Conservation (phyloP, 495 filamentous ascomycete genomes). For the Aspergillus incahuasiensis region DNA sequence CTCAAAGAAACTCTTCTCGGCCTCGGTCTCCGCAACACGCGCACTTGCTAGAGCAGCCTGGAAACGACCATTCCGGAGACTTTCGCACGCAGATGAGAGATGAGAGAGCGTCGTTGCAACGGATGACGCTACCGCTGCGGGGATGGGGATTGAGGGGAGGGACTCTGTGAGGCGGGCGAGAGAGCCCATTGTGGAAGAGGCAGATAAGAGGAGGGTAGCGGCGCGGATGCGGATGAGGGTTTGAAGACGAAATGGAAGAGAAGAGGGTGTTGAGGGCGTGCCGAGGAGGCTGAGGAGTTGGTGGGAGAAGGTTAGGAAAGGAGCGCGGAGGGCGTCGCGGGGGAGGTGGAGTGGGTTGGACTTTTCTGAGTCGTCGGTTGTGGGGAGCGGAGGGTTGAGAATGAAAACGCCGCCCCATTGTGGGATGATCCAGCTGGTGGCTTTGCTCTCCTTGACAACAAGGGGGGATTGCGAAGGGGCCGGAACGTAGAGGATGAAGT, state of each 20-base stretch:
- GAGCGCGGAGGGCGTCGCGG: slow-evolving; percentile 63
- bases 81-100: slow-evolving; percentile 69
- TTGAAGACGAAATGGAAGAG: slow-evolving; percentile 77
- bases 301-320: slow-evolving; percentile 83
- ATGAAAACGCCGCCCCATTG: slow-evolving; percentile 95
- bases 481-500: slow-evolving; percentile 88
- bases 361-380: slow-evolving; percentile 14
- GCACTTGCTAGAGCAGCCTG: slow-evolving; percentile 70
- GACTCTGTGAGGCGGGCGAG: slow-evolving; percentile 81
- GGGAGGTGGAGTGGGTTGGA: slow-evolving; percentile 42
- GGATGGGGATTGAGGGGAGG: slow-evolving; percentile 86
- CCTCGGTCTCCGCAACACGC: slow-evolving; percentile 78
- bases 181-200: slow-evolving; percentile 90
- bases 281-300: slow-evolving; percentile 89
- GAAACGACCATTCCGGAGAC: slow-evolving; percentile 61
- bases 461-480: slow-evolving; percentile 55
- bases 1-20: slow-evolving; percentile 95
- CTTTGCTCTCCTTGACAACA: slow-evolving; percentile 63
- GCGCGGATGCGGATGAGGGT: slow-evolving; percentile 79
- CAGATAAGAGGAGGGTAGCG: slow-evolving; percentile 80
- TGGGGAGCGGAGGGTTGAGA: slow-evolving; percentile 54
- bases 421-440: slow-evolving; percentile 87
- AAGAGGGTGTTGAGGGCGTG: slow-evolving; percentile 71
- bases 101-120: slow-evolving; percentile 76
- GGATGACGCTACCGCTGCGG: slow-evolving; percentile 75